Evolutionary conservation across 179 eudicot genomes (phyloP), one percentile per base, ranked within the genome.

Genomic region (Carnegiea gigantea): DNA sequence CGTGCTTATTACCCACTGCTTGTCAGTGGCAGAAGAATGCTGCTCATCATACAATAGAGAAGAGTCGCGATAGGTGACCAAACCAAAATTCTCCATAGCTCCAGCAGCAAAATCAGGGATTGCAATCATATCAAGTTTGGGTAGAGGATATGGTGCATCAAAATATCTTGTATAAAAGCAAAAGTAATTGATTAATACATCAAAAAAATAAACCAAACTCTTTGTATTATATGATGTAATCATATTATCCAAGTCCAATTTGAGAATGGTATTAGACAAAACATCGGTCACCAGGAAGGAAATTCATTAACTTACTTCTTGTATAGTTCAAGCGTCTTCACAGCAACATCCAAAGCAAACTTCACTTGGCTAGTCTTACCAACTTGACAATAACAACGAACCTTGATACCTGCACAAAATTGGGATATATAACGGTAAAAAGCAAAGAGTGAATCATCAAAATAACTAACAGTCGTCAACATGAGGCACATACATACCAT

Each of bases 101-200:
- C 97, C 97, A 81, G 93, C 91, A 78, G 97, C 93, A 87, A 93
- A 93, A 87, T 93, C 97, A 80, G 97, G 97, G 80, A 93, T 92
- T 15, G 97, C 97, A 84, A 93, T 77, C 97, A 92, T 90, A 86
- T 93, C 97, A 86, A 92, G 79, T 77, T 93, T 93, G 79, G 97
- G 97, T 17, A 93, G 88, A 10, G 93, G 77, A 83, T 93, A 93
- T 38, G 95, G 95, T 79, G 85, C 85, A 21, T 83, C 93, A 89
- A 93, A 93, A 83, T 93, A 93, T 83, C 97, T 93, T 80, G 54
- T 24, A n/a, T 33, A 68, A 59, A 62, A 59, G 44, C 46, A 73
- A 70, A 73, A 49, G 38, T 73, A 28, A 78, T 64, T 20, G 54
- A 46, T 78, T n/a, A 79, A 26, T 24, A 33, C 12, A 59, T 44